Conservation (phyloP, 176 grass and related monocot species). For the Bolboschoenus planiculmis region DNA sequence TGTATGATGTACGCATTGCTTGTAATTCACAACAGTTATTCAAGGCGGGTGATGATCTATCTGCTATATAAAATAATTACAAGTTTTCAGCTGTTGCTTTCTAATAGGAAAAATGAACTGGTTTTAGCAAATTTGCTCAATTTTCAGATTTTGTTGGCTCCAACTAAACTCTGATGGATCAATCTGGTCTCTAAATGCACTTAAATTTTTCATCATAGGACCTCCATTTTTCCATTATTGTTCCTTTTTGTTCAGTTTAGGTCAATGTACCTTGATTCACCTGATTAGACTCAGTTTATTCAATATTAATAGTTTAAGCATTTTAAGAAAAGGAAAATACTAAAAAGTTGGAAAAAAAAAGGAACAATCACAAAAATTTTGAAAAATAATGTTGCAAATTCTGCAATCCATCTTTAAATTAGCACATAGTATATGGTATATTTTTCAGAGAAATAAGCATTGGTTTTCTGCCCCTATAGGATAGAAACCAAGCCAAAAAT, state of each 20-base stretch:
- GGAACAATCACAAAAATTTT: background rate
- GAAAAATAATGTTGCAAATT: background rate
- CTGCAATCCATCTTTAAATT: background rate
- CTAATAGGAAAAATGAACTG: background rate
- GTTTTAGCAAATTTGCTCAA: background rate
- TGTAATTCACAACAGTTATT: background rate
- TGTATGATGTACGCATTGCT: background rate
- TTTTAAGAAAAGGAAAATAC: background rate
- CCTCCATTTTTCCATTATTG: background rate
- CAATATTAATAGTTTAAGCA: background rate
- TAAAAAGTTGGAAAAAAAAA: background rate
- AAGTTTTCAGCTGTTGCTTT: background rate
- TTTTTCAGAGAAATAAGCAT: background rate
- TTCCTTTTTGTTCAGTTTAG: background rate
- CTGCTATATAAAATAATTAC: background rate
- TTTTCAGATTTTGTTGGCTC: background rate
- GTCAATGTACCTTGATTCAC: background rate
- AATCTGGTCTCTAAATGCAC: background rate
- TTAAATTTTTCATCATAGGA: background rate
- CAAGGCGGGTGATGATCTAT: background rate
- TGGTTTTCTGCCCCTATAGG: conserved; percentile 12
- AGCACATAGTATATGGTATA: background rate
- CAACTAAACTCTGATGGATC: background rate
- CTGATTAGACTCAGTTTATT: background rate
- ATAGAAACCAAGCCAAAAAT: conserved; percentile 3